These are phyloP conservation scores for Luffa aegyptiaca DNA, from an alignment of 306 rosid genomes.

Conservation along the genomic window DNA sequence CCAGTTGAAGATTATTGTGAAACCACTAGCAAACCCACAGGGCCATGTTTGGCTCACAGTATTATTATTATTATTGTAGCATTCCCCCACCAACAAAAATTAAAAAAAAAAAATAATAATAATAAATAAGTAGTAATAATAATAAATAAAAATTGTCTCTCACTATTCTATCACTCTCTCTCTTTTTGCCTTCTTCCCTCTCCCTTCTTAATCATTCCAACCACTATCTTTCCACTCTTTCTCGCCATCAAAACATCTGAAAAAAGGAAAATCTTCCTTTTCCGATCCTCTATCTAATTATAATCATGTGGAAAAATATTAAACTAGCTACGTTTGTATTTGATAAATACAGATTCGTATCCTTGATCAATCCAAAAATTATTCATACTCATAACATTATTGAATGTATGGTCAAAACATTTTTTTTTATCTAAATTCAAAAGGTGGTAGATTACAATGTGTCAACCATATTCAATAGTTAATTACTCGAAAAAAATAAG, in stretches of 20 bases:
- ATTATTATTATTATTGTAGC: not conserved
- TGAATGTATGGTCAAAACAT: too few species aligned
- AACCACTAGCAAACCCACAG: not conserved
- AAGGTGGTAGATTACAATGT: too few species aligned
- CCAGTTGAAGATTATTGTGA: not conserved
- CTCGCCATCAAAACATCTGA: not conserved
- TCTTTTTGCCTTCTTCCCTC: not conserved
- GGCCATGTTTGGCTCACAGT: not conserved
- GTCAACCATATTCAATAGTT: too few species aligned
- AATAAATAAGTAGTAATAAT: too few species aligned
- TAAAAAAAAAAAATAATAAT: not conserved
- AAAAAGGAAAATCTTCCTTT: not conserved
- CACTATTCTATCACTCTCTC: not conserved
- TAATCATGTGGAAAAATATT: not conserved
- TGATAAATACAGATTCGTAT: not conserved
- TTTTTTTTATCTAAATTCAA: too few species aligned
- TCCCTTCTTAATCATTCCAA: not conserved
- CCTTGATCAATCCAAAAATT: not conserved
- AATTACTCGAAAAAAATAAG: too few species aligned
- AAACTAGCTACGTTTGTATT: not conserved
- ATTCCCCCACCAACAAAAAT: not conserved
- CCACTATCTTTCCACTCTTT: constrained; percentile 1
- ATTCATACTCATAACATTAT: not conserved
- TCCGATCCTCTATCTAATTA: constrained; percentile 1
- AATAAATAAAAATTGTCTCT: not conserved